These are phyloP conservation scores for Yarrowia keelungensis DNA, from an alignment of 805 yeast genomes.

Conservation along the genomic window DNA sequence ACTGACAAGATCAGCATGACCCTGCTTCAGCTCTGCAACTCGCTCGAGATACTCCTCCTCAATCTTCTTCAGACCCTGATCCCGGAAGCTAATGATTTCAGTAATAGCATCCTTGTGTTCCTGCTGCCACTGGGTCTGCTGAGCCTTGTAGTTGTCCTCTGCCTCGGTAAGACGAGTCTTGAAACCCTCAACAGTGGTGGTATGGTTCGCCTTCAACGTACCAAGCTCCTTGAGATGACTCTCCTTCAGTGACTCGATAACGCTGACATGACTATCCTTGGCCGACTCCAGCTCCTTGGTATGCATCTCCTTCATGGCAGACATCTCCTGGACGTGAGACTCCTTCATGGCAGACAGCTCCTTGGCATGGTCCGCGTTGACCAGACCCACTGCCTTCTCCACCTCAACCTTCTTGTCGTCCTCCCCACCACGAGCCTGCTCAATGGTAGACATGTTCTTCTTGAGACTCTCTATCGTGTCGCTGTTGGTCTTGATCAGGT, in stretches of 20 bases:
- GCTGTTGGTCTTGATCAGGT: slow-evolving; percentile 5
- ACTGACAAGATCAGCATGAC: not conserved
- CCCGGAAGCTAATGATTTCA: slow-evolving; percentile 5
- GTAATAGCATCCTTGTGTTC: not conserved
- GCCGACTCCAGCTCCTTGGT: not conserved
- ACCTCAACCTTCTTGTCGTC: not conserved
- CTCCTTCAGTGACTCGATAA: not conserved
- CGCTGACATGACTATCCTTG: not conserved
- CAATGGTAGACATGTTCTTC: slow-evolving; percentile 16
- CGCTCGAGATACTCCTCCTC: not conserved
- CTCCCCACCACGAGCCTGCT: slow-evolving; percentile 32
- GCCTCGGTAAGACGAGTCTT: slow-evolving; percentile 2
- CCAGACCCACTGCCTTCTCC: not conserved
- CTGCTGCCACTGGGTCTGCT: not conserved
- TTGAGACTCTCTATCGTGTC: slow-evolving; percentile 25
- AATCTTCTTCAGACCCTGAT: slow-evolving; percentile 7
- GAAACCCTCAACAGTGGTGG: slow-evolving; percentile 1
- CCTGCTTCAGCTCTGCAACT: slow-evolving; percentile 7
- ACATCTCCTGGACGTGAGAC: not conserved
- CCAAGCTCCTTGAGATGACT: not conserved
- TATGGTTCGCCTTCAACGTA: slow-evolving; percentile 1
- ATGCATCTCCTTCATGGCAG: not conserved
- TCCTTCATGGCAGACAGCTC: not conserved
- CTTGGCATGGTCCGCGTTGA: slow-evolving; percentile 4
- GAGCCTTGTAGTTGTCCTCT: not conserved